Base-by-base conservation (phyloP, 148 eudicot genomes). In the Rhododendron kiyosumense region DNA sequence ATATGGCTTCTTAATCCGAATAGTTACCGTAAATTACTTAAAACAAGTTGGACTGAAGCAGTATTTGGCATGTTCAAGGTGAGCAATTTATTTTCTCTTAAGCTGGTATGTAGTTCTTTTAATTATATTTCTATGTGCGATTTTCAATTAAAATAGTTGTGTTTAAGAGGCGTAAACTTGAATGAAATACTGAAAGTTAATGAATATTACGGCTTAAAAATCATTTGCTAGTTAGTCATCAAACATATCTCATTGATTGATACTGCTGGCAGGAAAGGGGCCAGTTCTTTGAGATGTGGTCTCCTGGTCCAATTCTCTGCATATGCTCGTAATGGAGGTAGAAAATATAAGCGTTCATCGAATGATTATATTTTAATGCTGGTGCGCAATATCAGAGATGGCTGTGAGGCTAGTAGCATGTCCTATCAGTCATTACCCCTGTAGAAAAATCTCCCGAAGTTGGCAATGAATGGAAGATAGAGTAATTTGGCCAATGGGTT, bases 1-100 rank as follows among this genome's bases (percentile, higher is more conserved):
- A 97, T 97, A 91, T 97, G 99, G 99, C 98, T 97, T 91, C 98
- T 95, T 71, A 97, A 97, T 88, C 99, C 99, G 77, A 95, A 94
- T 85, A 92, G 91, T 88, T 91, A 92, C 86, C 86, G 97, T 79
- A 95, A 95, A 89, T 89, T 94, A 84, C 97, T 95, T 32, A 93
- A 93, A 90, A 93, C 94, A 84, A 94, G 96, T 89, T 97, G 99
- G 99, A 94, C 93, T 46, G 97, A 94, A 86, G 94, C 98, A 26
- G 98, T 97, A 48, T 97, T 95, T 89, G 91, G 98, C 89, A 93
- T 95, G 97, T 95, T 97, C 85, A 95, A 94, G 98, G 99, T 97
- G 84, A 87, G 93, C 6, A 52, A 49, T 73, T 63, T 57, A 11
- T 52, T 49, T 73, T 82, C 11, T 30, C 84, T 71, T n/a, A 22